A percentile compares a stretch with the other conserved stretches of the same genome.
phyloP scores from a whole-genome alignment of 768 basidiomycete genomes.

The Suillus subluteus region DNA sequence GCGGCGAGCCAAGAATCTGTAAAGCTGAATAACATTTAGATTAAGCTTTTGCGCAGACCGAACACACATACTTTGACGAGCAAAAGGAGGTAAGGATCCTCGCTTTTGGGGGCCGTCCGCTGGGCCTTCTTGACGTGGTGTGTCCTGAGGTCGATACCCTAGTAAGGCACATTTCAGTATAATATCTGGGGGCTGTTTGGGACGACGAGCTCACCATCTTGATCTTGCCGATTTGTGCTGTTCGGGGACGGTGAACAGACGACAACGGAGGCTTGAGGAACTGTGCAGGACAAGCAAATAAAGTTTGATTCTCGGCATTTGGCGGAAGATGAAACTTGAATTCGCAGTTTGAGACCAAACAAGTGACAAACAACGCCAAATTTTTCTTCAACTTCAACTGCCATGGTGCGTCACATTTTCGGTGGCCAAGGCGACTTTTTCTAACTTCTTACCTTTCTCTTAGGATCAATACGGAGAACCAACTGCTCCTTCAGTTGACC shows the following conservation, averaged over 20 bases:
- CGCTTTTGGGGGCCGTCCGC: slow-evolving; percentile 94
- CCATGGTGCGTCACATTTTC: slow-evolving; percentile 61
- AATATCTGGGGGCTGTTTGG: slow-evolving; percentile 26
- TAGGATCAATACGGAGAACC: slow-evolving; percentile 66
- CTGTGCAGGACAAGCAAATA: slow-evolving; percentile 57
- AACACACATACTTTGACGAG: slow-evolving; percentile 84
- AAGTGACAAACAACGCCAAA: slow-evolving; percentile 47
- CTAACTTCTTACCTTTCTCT: slow-evolving; percentile 19
- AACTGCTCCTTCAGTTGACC: slow-evolving; percentile 64
- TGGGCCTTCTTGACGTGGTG: slow-evolving; percentile 99
- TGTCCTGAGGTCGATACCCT: slow-evolving; percentile 95
- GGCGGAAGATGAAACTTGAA: slow-evolving; percentile 34
- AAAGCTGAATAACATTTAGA: slow-evolving; percentile 62
- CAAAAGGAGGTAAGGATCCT: slow-evolving; percentile 98
- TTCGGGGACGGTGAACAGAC: slow-evolving; percentile 46
- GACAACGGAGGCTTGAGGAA: slow-evolving; percentile 59
- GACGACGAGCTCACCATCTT: slow-evolving; percentile 80
- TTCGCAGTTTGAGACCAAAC: slow-evolving; percentile 25
- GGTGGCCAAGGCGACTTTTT: slow-evolving; percentile 12
- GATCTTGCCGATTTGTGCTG: slow-evolving; percentile 60
- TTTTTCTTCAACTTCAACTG: slow-evolving; percentile 54
- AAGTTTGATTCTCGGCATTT: slow-evolving; percentile 33
- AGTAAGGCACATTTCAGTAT: slow-evolving; percentile 23
- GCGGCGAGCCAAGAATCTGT: slow-evolving; percentile 97
- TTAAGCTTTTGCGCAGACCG: slow-evolving; percentile 12